Evolutionary conservation across 2,329 filamentous ascomycete genomes (phyloP), one percentile per base, ranked within the genome.

Genomic region (Aspergillus proliferans): DNA sequence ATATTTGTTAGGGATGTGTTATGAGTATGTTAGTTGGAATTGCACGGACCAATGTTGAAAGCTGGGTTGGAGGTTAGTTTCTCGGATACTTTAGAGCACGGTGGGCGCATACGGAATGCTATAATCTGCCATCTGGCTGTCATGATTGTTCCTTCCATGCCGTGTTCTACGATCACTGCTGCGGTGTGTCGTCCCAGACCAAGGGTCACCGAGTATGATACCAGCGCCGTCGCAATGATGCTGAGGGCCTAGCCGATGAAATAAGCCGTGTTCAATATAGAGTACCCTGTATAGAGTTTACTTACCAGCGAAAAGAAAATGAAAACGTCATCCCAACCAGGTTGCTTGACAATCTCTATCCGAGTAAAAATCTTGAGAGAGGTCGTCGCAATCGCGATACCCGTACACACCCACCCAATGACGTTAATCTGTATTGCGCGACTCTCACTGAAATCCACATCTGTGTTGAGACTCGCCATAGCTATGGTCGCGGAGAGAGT

Each of bases 261-360:
- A 12, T 42, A 0, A 42, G 39, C 12, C 6, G 12, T 42, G 18
- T 12, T 4, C 6, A 43, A 12, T n/a, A 5, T 15, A 43, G 10
- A 39, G 6, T 48, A 10, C 15, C 8, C 8, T 3, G 15, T 19
- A 15, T 15, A 6, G 12, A 15, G 6, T 34, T n/a, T 7, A 44
- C 45, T 39, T 47, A 64, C 61, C 54, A 62, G 21, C 1, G 61
- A 61, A 15, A 61, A 52, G 36, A 62, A 59, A 21, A 64, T 64
- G 28, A 64, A 61, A 40, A 63, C 60, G 43, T 63, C 61, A 54
- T 63, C 61, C 60, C 61, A 64, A 15, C 60, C 61, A 6, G 56
- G 22, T 4, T 42, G 34, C 21, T 57, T 57, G n/a, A 33, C 26
- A 6, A 58, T 48, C 8, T 52, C 50, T 3, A 52, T 47, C 9